Conservation (phyloP, 495 filamentous ascomycete genomes). For the Trichocladium antarcticum region DNA sequence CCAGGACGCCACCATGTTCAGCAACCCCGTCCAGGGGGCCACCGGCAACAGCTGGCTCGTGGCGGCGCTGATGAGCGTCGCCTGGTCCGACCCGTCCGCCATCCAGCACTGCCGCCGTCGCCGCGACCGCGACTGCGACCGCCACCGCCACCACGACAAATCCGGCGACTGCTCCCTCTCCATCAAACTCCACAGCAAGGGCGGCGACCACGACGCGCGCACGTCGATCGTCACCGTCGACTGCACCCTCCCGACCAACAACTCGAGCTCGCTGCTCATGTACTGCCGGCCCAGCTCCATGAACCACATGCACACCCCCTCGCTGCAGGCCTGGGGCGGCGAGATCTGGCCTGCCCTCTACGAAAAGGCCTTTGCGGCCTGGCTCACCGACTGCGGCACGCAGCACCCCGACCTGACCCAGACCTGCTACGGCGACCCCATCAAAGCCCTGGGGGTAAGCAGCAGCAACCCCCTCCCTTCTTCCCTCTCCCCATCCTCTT, state of each 20-base stretch:
- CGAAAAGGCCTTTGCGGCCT: conserved; percentile 34
- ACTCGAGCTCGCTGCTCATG: conserved; percentile 25
- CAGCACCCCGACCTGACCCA: conserved; percentile 26
- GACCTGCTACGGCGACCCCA: conserved; percentile 26
- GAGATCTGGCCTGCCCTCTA: conserved; percentile 32
- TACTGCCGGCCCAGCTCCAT: conserved; percentile 24
- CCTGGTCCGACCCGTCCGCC: conserved; percentile 25
- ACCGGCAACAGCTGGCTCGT: conserved; percentile 27
- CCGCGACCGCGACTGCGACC: background rate
- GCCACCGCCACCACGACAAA: background rate
- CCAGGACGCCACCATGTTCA: conserved; percentile 21
- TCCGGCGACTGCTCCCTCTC: conserved; percentile 5
- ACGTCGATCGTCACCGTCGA: conserved; percentile 28
- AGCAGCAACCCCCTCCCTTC: conserved; percentile 24
- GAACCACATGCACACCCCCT: background rate
- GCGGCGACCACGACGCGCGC: conserved; percentile 28
- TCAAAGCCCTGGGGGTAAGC: conserved; percentile 31
- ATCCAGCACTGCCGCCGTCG: conserved; percentile 21
- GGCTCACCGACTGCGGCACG: conserved; percentile 18
- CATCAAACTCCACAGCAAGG: conserved; percentile 30
- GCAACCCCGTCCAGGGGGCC: conserved; percentile 30
- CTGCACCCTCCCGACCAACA: conserved; percentile 30
- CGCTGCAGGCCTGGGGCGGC: conserved; percentile 9
- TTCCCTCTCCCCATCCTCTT: no score
- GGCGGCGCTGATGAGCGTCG: conserved; percentile 29